Evolutionary conservation across 2,329 filamentous ascomycete genomes (phyloP).

Genomic region (Xylaria digitata): DNA sequence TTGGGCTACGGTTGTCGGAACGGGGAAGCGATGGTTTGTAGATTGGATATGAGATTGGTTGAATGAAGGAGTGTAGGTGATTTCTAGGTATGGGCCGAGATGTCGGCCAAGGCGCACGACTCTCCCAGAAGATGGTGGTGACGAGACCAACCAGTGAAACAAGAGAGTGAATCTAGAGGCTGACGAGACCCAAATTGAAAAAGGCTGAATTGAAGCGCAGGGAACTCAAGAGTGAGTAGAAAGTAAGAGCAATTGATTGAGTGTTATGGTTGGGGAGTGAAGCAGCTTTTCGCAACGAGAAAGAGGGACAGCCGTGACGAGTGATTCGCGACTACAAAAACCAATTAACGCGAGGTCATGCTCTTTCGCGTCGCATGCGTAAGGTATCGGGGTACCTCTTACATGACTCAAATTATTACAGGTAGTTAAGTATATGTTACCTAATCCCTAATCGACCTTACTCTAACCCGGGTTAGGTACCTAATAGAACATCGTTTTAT

Average conservation of each 20-base stretch:
- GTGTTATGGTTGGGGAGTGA: not conserved
- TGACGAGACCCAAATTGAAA: not conserved
- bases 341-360: slow-evolving; percentile 43
- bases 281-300: not conserved
- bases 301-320: slow-evolving; percentile 23
- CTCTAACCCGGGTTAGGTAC: too few relatives aligned
- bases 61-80: not conserved
- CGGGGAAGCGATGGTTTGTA: not conserved
- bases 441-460: too few relatives aligned
- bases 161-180: not conserved
- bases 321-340: slow-evolving; percentile 28
- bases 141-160: not conserved
- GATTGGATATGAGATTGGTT: not conserved
- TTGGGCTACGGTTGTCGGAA: not conserved
- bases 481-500: too few relatives aligned
- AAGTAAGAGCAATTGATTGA: not conserved
- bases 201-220: not conserved
- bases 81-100: not conserved
- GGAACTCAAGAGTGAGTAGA: not conserved
- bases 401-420: too few relatives aligned
- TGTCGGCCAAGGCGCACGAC: not conserved
- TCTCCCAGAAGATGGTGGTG: not conserved
- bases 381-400: too few relatives aligned
- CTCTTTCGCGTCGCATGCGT: slow-evolving; percentile 37
- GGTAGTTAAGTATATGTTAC: too few relatives aligned